Base-by-base conservation (phyloP, 352 stramenopile genomes). In the Pythium pyrilobum region DNA sequence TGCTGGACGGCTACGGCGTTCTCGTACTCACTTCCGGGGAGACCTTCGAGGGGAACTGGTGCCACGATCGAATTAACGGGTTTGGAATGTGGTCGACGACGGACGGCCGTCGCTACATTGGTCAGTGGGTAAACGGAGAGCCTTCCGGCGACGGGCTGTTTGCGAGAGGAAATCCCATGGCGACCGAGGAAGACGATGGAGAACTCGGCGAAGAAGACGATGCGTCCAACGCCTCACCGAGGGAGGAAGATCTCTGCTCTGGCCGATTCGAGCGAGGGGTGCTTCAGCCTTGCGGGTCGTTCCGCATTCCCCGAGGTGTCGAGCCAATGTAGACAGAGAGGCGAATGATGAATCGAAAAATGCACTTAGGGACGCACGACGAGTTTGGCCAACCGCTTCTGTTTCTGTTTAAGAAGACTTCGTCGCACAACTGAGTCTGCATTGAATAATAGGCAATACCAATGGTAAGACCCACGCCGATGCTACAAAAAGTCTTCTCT, bases 371-470 rank as follows among this genome's bases (percentile, higher is more conserved):
- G 27, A 56, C 20, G 29, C 31, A 56, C 43, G 29, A 55, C 51
- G 42, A 56, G 59, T 44, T 48, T 62, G 54, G 54, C 54, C 47
- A 66, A 67, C 45, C 71, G 46, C 62, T 59, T 48, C 33, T 58
- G 44, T 56, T 45, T 47, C 47, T 59, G 59, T 67, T 62, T 69
- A 51, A 71, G 59, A 56, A 64, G 68, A 73, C 65, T 67, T 85
- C 61, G 67, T 81, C 62, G 71, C 71, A 74, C 71, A 78, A 74
- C 71, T 61, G 59, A 68, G 65, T 73, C 74, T 80, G 59, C 72
- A 81, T 86, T 86, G 72, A 81, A 59, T 85, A 86, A 80, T 81
- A 85, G 60, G 66, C 53, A 67, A 78, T 80, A 75, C 64, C 74
- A 82, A 85, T 37, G 60, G 49, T 73, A 66, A 81, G 75, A 72